These are phyloP conservation scores for Pyricularia grisea DNA, from an alignment of 2,329 filamentous ascomycete genomes.

Conservation along the genomic window DNA sequence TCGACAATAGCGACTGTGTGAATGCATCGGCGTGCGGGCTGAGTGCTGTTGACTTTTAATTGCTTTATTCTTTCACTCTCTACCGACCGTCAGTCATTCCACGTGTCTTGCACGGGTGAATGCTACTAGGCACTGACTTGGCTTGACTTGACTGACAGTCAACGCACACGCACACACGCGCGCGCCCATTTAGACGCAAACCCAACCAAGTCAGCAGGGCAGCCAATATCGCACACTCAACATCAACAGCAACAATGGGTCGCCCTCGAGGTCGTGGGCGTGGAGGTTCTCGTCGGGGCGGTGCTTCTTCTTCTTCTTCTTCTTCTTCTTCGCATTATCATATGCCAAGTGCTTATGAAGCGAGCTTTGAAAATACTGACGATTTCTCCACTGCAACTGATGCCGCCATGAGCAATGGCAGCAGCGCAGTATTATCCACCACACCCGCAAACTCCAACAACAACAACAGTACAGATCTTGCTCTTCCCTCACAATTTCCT, in stretches of 20 bases:
- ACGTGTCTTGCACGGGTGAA: background rate
- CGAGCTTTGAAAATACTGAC: background rate
- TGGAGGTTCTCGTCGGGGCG: slow-evolving; percentile 8
- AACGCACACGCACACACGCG: slow-evolving; percentile 1
- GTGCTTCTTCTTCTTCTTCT: background rate
- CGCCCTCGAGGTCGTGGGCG: slow-evolving; percentile 10
- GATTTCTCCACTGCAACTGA: background rate
- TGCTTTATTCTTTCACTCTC: slow-evolving; percentile 1
- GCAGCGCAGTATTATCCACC: background rate
- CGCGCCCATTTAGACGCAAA: slow-evolving; percentile 7
- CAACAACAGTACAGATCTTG: background rate
- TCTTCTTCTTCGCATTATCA: slow-evolving; percentile 1
- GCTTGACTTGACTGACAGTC: background rate
- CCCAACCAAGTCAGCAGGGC: background rate
- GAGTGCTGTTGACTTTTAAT: slow-evolving; percentile 1
- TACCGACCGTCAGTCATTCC: slow-evolving; percentile 3
- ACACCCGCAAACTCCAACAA: background rate
- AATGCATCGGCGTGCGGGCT: background rate
- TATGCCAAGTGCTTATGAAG: slow-evolving; percentile 3
- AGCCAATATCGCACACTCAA: background rate
- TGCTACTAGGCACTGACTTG: background rate
- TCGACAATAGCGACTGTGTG: background rate
- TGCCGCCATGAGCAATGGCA: background rate
- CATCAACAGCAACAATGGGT: slow-evolving; percentile 9
- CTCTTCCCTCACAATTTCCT: background rate